Percentiles rank a stretch among this genome's conserved stretches.
phyloP scores from a whole-genome alignment of 1,284 basidiomycete species.

The Gymnopus androsaceus region DNA sequence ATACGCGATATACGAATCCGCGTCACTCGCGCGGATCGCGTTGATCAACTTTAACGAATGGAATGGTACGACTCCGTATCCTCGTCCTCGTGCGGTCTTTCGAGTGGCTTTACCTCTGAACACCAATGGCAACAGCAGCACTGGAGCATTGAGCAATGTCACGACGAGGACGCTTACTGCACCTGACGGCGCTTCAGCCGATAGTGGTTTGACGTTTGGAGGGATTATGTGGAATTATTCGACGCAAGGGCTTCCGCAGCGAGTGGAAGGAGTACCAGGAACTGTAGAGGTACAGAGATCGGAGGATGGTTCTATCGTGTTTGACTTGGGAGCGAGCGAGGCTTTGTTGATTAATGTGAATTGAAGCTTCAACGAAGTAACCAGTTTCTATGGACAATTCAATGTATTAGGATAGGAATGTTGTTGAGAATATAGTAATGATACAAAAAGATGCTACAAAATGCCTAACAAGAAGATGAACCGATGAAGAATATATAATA shows the following conservation, averaged over 20 bases:
- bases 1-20: conserved; percentile 13
- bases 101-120: neutral
- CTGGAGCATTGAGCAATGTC: neutral
- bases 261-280: neutral
- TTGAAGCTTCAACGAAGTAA: neutral
- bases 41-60: conserved; percentile 15
- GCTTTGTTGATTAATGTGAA: conserved; percentile 3
- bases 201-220: conserved; percentile 10
- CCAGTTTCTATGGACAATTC: neutral
- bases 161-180: conserved; percentile 9
- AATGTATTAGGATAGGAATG: neutral
- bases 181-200: conserved; percentile 11
- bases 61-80: conserved; percentile 8
- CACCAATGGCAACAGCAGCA: neutral
- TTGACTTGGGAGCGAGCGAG: conserved; percentile 8
- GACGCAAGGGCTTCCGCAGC: conserved; percentile 9
- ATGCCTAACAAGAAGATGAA: neutral
- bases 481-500: neutral
- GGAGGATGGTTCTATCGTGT: neutral
- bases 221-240: conserved; percentile 15
- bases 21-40: conserved; percentile 8
- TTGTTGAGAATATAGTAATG: neutral
- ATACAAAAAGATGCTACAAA: neutral
- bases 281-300: neutral
- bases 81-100: neutral